phyloP scores from a whole-genome alignment of 371 early-diverging fungal species.

The Mortierella sp. region DNA sequence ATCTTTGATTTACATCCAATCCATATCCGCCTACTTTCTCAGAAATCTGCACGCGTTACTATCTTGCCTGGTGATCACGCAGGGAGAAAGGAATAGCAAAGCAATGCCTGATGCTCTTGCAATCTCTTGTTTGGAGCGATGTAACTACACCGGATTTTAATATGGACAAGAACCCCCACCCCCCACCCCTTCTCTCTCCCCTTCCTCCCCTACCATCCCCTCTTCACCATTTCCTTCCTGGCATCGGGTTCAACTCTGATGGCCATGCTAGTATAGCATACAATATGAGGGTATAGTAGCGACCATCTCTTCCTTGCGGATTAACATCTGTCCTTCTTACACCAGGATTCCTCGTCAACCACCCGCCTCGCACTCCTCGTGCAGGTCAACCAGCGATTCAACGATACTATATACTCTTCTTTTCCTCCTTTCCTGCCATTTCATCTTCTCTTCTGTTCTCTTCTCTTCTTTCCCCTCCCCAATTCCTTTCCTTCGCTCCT shows the following conservation, averaged over 20 bases:
- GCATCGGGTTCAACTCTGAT: not conserved
- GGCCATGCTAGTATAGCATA: too few species aligned
- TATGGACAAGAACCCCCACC: slow-evolving; percentile 6
- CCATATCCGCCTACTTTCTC: not conserved
- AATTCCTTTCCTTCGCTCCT: slow-evolving; percentile 2
- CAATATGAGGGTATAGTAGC: too few species aligned
- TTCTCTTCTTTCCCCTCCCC: not conserved
- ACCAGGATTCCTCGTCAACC: slow-evolving; percentile 3
- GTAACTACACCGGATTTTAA: slow-evolving; percentile 34
- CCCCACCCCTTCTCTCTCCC: not conserved
- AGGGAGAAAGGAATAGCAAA: slow-evolving; percentile 3
- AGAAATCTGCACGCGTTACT: not conserved
- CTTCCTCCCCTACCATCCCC: not conserved
- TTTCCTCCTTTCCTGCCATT: slow-evolving; percentile 5
- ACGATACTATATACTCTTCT: slow-evolving; percentile 3
- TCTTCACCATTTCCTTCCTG: not conserved
- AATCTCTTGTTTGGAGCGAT: slow-evolving; percentile 4
- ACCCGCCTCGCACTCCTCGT: not conserved
- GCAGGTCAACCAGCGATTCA: not conserved
- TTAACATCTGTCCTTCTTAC: not conserved
- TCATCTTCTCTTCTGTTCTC: slow-evolving; percentile 4
- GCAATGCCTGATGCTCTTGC: not conserved
- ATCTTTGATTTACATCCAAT: not conserved
- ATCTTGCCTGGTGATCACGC: slow-evolving; percentile 11
- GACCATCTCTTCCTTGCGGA: too few species aligned